Evolutionary conservation across 345 rosid species (phyloP).

Genomic region (Citrus medica): DNA sequence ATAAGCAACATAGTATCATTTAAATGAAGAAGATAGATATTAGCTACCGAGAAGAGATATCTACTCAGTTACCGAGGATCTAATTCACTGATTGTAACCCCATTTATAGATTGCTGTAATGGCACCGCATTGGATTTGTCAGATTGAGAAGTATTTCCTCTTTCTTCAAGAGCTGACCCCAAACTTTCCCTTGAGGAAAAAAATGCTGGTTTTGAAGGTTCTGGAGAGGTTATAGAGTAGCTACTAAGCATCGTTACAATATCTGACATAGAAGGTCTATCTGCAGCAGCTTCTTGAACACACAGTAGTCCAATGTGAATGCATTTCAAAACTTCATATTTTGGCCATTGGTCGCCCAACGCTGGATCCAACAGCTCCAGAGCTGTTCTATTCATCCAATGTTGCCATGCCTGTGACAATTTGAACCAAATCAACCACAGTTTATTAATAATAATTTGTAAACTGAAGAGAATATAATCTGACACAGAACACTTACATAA

Average conservation of each 20-base stretch:
- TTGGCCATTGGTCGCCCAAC: slow-evolving; percentile 18
- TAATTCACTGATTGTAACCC: slow-evolving; percentile 36
- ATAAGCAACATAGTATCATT: background rate
- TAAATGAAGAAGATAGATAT: background rate
- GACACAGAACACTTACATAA: slow-evolving; percentile 17
- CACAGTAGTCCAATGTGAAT: slow-evolving; percentile 50
- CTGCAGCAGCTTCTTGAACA: slow-evolving; percentile 39
- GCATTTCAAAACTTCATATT: slow-evolving; percentile 38
- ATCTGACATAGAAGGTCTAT: slow-evolving; percentile 45
- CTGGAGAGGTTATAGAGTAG: slow-evolving; percentile 23
- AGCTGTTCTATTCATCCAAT: slow-evolving; percentile 42
- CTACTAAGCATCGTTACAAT: slow-evolving; percentile 46
- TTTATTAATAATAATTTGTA: background rate
- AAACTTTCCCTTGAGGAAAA: slow-evolving; percentile 8
- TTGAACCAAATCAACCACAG: background rate
- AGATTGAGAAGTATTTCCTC: background rate
- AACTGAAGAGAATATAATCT: background rate
- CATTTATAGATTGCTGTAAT: slow-evolving; percentile 29
- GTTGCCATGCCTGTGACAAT: slow-evolving; percentile 44
- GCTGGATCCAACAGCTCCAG: slow-evolving; percentile 37
- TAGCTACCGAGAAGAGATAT: background rate
- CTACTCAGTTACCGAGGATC: slow-evolving; percentile 20
- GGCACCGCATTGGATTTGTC: background rate
- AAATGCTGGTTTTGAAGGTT: slow-evolving; percentile 41
- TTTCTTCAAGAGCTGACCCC: slow-evolving; percentile 6